Conservation (phyloP, 441 rosid species). For the Populus hybrid region DNA sequence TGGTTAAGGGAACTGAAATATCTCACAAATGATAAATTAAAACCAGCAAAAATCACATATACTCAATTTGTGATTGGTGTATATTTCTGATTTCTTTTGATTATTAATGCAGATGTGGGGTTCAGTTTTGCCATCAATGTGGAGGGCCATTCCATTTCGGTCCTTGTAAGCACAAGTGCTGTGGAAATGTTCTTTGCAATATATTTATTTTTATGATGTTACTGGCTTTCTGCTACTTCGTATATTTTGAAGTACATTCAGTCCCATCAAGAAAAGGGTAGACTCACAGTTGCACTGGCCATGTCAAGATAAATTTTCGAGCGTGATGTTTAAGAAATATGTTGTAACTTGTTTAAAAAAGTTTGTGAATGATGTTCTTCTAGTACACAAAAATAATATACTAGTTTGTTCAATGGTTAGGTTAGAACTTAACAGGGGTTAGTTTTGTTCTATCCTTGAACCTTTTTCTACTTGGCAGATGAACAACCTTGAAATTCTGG, state of each 20-base stretch:
- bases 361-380: neutral
- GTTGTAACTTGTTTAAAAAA: neutral
- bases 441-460: neutral
- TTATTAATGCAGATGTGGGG: constrained; percentile 27
- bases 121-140: constrained; percentile 29
- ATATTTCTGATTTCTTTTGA: neutral
- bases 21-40: neutral
- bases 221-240: neutral
- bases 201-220: neutral
- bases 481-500: neutral
- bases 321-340: neutral
- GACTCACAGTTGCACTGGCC: neutral
- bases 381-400: neutral
- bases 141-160: constrained; percentile 22
- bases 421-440: neutral
- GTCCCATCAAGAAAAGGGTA: neutral
- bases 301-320: neutral
- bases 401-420: neutral
- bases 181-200: neutral
- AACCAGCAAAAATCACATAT: neutral
- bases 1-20: neutral
- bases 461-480: neutral
- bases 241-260: neutral
- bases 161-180: constrained; percentile 8
- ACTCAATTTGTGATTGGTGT: neutral